Base-by-base conservation (phyloP, 129 eudicot genomes). In the Escallonia herrerae region DNA sequence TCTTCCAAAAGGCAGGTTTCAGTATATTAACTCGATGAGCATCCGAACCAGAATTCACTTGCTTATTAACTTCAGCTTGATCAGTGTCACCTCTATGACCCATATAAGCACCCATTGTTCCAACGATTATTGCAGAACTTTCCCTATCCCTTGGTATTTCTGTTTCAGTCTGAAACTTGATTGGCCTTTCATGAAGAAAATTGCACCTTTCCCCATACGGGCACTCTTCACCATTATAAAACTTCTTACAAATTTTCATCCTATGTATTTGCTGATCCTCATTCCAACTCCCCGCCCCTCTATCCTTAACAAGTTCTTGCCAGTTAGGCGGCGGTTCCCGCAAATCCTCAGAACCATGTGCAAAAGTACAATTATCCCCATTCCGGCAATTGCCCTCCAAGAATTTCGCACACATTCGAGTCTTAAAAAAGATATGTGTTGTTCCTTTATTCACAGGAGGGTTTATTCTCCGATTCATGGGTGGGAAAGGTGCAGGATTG, bases 301-400 rank as follows among this genome's bases (percentile, higher is more conserved):
- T 87, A 9, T 70, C 78, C 2, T 82, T 58, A 8, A 88, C 76
- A 22, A 79, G 64, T 1, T 89, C 95, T 56, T 82, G 89, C 99
- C 99, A 93, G 61, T 93, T 89, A 5, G 87, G 93, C 0, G 96
- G 99, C 4, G 95, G 95, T 45, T 86, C 82, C 8, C 90, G 86
- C 63, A 89, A 53, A 66, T 94, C 99, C 5, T 84, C 76, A 2
- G 49, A n/a, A 4, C 99, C 99, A 41, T 94, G 99, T 10, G 99
- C 99, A 38, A 81, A 94, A 4, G 80, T 73, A 61, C 99, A 94
- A 43, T 56, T 54, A 47, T 82, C 90, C 2, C 93, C 99, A 66
- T 89, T 89, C 38, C 62, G 61, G 66, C 97, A 94, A 22, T 54
- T 77, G 12, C 93, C 97, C 45, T 80, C 79, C 60, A 72, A 47